A percentile compares a stretch with the other conserved stretches of the same genome.
Conservation (phyloP, 768 basidiomycete species). For the Daedalea quercina region DNA sequence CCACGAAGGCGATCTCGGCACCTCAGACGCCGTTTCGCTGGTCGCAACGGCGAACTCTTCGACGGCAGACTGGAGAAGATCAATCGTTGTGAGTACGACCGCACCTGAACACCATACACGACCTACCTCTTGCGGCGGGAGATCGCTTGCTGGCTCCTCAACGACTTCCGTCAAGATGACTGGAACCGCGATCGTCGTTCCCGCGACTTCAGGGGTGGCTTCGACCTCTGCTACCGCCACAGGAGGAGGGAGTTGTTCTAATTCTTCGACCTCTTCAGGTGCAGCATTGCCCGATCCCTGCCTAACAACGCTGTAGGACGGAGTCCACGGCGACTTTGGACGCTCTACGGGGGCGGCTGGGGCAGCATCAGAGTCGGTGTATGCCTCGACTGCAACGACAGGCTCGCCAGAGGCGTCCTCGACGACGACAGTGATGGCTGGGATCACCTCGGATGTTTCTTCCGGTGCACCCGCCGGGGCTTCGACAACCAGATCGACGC, state of each 20-base stretch:
- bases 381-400: not conserved
- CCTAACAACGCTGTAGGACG: conserved; percentile 45
- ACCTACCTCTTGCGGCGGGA: not conserved
- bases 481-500: not conserved
- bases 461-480: not conserved
- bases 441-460: not conserved
- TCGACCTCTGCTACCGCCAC: not conserved
- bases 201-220: not conserved
- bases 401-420: not conserved
- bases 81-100: not conserved
- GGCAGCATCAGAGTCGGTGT: not conserved
- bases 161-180: conserved; percentile 1
- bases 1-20: conserved; percentile 12
- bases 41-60: not conserved
- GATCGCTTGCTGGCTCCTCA: not conserved
- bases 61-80: not conserved
- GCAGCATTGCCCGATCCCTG: conserved; percentile 29
- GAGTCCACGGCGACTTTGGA: conserved; percentile 45
- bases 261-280: conserved; percentile 12
- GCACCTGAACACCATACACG: not conserved
- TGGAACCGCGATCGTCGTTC: not conserved
- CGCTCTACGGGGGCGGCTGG: conserved; percentile 23
- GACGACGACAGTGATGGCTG: not conserved
- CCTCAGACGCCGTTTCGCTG: too few species aligned
- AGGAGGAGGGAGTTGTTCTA: conserved; percentile 16